Conservation (phyloP, 2,329 filamentous ascomycete genomes). For the Fusarium transvaalense region DNA sequence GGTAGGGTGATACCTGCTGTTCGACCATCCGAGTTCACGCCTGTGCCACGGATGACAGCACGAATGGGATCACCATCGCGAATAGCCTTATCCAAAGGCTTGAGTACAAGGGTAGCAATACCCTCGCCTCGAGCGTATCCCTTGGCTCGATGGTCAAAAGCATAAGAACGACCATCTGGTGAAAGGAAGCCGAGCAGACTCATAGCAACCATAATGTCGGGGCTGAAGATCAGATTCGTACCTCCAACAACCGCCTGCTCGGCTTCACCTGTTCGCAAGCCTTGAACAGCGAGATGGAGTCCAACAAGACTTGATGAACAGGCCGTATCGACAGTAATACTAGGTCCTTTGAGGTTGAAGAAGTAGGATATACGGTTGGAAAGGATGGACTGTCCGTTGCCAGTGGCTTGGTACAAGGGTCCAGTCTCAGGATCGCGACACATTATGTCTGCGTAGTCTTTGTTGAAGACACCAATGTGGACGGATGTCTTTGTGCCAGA, state of each 20-base stretch:
- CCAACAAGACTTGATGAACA: constrained; percentile 20
- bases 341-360: constrained; percentile 14
- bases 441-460: constrained; percentile 1
- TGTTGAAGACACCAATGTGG: neutral
- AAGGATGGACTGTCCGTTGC: constrained; percentile 1
- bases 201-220: constrained; percentile 17
- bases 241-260: constrained; percentile 10
- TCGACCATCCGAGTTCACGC: constrained; percentile 1
- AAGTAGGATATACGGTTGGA: constrained; percentile 21
- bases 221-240: constrained; percentile 7
- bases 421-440: neutral
- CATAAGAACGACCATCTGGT: neutral
- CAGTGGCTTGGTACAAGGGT: neutral
- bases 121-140: constrained; percentile 25
- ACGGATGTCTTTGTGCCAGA: constrained; percentile 1
- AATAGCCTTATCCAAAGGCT: constrained; percentile 5
- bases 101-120: constrained; percentile 10
- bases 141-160: constrained; percentile 13
- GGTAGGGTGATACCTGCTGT: neutral
- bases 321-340: constrained; percentile 24
- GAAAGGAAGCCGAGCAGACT: constrained; percentile 1
- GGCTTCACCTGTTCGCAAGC: constrained; percentile 10
- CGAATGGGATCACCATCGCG: constrained; percentile 5
- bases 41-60: constrained; percentile 3
- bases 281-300: constrained; percentile 11